A percentile compares a stretch with the other conserved stretches of the same genome.
Conservation (phyloP, 2,329 filamentous ascomycete species). For the Cadophora luteo-olivacea region DNA sequence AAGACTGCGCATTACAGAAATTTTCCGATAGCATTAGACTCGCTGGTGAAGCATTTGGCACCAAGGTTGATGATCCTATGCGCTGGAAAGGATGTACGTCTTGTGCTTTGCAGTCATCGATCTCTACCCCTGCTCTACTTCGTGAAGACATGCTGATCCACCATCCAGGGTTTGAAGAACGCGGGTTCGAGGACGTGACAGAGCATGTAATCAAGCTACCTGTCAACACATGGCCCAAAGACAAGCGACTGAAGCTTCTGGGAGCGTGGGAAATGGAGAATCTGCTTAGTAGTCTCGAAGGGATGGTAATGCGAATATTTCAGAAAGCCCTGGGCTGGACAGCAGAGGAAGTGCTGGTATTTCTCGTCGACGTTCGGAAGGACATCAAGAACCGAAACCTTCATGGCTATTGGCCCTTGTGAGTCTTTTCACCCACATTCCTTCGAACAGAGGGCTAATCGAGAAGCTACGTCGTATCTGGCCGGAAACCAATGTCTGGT, state of each 20-base stretch:
- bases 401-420: constrained; percentile 1
- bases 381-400: constrained; percentile 26
- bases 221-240: constrained; percentile 29
- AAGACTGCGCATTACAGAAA: constrained; percentile 1
- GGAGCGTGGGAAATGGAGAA: constrained; percentile 35
- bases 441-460: neutral
- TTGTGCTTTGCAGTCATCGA: neutral
- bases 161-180: neutral
- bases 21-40: neutral
- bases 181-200: neutral
- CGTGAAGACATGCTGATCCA: neutral
- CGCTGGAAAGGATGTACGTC: constrained; percentile 6
- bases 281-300: constrained; percentile 28
- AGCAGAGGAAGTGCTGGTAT: constrained; percentile 29
- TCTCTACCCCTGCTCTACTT: neutral
- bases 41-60: neutral
- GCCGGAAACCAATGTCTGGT: neutral
- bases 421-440: neutral
- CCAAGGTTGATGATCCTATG: neutral
- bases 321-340: constrained; percentile 31
- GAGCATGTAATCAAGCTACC: constrained; percentile 15
- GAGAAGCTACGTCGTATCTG: neutral
- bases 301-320: constrained; percentile 33
- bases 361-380: constrained; percentile 30
- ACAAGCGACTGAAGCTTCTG: constrained; percentile 31